A percentile compares a stretch with the other conserved stretches of the same genome.
These are phyloP conservation scores for Metschnikowia noctiluminum DNA, from an alignment of 805 yeast genomes.

Conservation along the genomic window DNA sequence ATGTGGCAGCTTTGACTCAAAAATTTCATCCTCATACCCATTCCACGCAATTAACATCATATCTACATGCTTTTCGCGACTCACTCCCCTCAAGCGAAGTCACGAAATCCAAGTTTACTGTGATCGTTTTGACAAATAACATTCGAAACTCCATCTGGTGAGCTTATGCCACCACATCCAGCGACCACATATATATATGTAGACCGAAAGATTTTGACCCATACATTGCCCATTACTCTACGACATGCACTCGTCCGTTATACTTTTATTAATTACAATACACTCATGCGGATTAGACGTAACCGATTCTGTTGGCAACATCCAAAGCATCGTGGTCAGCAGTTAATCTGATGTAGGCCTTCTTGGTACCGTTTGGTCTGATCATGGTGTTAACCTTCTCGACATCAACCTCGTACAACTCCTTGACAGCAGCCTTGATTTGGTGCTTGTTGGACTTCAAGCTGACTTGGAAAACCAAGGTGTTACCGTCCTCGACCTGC, in stretches of 20 bases:
- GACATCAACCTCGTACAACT: constrained; percentile 95
- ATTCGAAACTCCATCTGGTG: no score
- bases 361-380: constrained; percentile 99
- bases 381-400: constrained; percentile 92
- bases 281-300: constrained; percentile 59
- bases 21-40: no score
- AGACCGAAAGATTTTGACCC: not conserved
- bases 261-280: constrained; percentile 20
- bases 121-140: no score
- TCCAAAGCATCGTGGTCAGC: constrained; percentile 99
- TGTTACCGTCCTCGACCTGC: constrained; percentile 99
- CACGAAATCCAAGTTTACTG: no score
- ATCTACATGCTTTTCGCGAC: no score
- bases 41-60: no score
- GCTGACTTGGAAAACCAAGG: constrained; percentile 97
- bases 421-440: constrained; percentile 97
- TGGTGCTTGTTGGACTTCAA: constrained; percentile 97
- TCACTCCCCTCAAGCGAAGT: no score
- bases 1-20: no score
- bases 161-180: no score
- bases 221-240: no score
- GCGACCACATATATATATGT: no score
- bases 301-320: constrained; percentile 99
- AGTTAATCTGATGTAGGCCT: constrained; percentile 98
- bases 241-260: constrained; percentile 14